These are phyloP conservation scores for Aspergillus fijiensis DNA, from an alignment of 2,329 filamentous ascomycete genomes.

Conservation along the genomic window DNA sequence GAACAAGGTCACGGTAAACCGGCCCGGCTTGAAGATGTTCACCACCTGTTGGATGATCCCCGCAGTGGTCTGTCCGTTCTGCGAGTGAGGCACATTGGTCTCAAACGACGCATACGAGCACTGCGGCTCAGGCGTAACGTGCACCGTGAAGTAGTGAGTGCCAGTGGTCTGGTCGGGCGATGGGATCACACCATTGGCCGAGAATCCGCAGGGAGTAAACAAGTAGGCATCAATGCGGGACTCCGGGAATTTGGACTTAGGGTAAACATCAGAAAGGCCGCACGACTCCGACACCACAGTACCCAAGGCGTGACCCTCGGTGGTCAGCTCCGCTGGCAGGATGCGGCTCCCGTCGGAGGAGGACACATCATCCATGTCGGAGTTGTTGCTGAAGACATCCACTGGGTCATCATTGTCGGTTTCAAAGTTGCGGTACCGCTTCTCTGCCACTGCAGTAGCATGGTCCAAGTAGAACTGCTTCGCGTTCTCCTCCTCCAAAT, in stretches of 20 bases:
- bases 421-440: conserved; percentile 71
- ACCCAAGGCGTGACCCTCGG: conserved; percentile 89
- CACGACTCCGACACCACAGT: conserved; percentile 88
- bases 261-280: conserved; percentile 86
- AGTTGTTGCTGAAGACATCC: conserved; percentile 79
- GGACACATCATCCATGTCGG: conserved; percentile 59
- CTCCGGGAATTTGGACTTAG: conserved; percentile 82
- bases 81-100: conserved; percentile 89
- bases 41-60: conserved; percentile 94
- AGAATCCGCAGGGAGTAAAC: conserved; percentile 95
- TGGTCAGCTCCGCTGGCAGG: conserved; percentile 73
- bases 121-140: conserved; percentile 94
- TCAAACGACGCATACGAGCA: conserved; percentile 98
- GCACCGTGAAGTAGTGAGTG: conserved; percentile 95
- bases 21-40: conserved; percentile 92
- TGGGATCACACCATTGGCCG: conserved; percentile 92
- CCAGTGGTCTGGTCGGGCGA: conserved; percentile 61
- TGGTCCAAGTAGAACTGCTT: conserved; percentile 71
- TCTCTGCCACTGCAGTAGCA: conserved; percentile 87
- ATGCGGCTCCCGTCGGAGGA: conserved; percentile 51
- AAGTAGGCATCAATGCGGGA: conserved; percentile 93
- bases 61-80: conserved; percentile 81
- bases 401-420: conserved; percentile 57
- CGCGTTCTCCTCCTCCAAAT: conserved; percentile 64
- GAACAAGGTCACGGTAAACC: conserved; percentile 95